Conservation (phyloP, 2,329 filamentous ascomycete species). For the Aspergillus nomiae region DNA sequence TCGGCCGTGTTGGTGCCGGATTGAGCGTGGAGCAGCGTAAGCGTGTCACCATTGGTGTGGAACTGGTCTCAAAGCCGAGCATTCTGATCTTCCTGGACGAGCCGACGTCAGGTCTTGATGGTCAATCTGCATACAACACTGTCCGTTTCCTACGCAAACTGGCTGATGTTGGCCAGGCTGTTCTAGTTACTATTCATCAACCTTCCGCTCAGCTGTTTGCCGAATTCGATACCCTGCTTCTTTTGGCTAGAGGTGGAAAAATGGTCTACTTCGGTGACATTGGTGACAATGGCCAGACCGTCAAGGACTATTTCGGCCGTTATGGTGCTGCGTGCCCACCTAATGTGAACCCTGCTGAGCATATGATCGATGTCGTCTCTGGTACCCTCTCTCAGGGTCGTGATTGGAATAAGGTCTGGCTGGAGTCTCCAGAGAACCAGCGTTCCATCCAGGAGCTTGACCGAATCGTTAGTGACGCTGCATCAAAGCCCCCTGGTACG, state of each 20-base stretch:
- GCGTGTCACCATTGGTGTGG: slow-evolving; percentile 70
- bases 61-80: slow-evolving; percentile 69
- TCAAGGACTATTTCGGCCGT: slow-evolving; percentile 67
- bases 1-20: slow-evolving; percentile 47
- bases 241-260: slow-evolving; percentile 66
- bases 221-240: slow-evolving; percentile 70
- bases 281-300: slow-evolving; percentile 63
- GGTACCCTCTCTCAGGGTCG: slow-evolving; percentile 54
- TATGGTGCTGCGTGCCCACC: slow-evolving; percentile 66
- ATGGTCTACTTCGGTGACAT: slow-evolving; percentile 71
- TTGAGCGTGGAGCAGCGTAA: slow-evolving; percentile 68
- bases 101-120: slow-evolving; percentile 69
- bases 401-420: slow-evolving; percentile 74
- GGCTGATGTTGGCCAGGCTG: slow-evolving; percentile 64
- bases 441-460: slow-evolving; percentile 64
- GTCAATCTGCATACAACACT: slow-evolving; percentile 67
- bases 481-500: slow-evolving; percentile 46
- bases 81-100: slow-evolving; percentile 71
- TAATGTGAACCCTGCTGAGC: slow-evolving; percentile 63
- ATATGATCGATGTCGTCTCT: slow-evolving; percentile 54
- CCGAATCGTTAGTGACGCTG: slow-evolving; percentile 55
- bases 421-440: slow-evolving; percentile 61
- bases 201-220: slow-evolving; percentile 67
- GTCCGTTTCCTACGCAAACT: slow-evolving; percentile 68
- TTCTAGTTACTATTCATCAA: slow-evolving; percentile 72